Base-by-base conservation (phyloP, 306 rosid genomes). In the Malus sieversii region DNA sequence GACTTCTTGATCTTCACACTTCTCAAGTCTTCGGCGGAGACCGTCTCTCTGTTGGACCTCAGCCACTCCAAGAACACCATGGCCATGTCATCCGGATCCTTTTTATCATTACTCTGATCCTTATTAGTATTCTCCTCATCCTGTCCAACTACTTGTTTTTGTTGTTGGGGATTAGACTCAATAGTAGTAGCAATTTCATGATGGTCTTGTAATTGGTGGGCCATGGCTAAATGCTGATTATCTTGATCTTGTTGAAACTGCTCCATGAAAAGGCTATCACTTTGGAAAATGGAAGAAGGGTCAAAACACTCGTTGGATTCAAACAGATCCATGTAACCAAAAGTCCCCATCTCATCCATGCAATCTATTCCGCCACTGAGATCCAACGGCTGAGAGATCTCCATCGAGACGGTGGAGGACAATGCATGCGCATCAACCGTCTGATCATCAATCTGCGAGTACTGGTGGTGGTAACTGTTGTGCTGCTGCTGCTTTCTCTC, bases 51-150 rank as follows among this genome's bases (percentile, higher is more conserved):
- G 71, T 95, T 95, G 2, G 84, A 75, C 75, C 90, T 88, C 8
- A 95, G 85, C 99, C 99, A 95, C 38, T 95, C 97, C 86, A 95
- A 80, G 82, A 95, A 92, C 79, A 95, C 96, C 23, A n/a, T 78
- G 38, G 90, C 90, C 97, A 95, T 89, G 22, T 92, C 99, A 35
- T 87, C 90, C 12, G 64, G 71, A 40, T 52, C 78, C 64, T 53
- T 23, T 63, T 14, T 67, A 68, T 78, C 70, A 44, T 64, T 16
- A 51, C 20, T 72, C 3, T 75, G 63, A 30, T 75, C 78, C 13
- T 16, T 8, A 18, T 18, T 40, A n/a, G 12, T 25, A 10, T 23
- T 45, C 59, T 30, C 19, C 57, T 57, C 27, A 4, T 65, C 32
- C 6, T 14, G 2, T 27, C 51, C 46, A 10, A 14, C 30, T 53